Evolutionary conservation across 345 rosid genomes (phyloP).

Genomic region (Aethionema arabicum): DNA sequence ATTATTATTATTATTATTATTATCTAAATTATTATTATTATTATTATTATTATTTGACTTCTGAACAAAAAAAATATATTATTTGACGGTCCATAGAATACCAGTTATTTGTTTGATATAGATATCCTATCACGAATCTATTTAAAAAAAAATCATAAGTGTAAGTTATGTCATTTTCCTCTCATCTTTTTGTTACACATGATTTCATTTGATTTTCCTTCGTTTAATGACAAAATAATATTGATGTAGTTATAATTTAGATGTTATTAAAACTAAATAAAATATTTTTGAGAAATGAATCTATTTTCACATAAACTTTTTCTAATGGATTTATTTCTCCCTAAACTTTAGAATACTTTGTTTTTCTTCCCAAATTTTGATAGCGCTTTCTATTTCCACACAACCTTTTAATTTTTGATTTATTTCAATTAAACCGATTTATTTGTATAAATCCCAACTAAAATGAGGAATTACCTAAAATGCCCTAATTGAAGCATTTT

Average conservation of each 20-base stretch:
- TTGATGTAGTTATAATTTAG: not conserved
- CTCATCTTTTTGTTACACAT: conserved; percentile 6
- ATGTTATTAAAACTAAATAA: conserved; percentile 19
- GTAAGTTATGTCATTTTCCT: conserved; percentile 33
- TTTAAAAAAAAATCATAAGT: conserved; percentile 16
- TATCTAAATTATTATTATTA: not conserved
- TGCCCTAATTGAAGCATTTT: too few relatives aligned
- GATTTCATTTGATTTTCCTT: conserved; percentile 20
- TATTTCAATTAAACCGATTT: too few relatives aligned
- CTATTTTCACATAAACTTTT: too few relatives aligned
- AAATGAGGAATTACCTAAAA: too few relatives aligned
- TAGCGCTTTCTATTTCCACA: too few relatives aligned
- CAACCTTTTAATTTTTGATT: too few relatives aligned
- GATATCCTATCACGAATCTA: conserved; percentile 33
- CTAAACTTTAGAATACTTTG: too few relatives aligned
- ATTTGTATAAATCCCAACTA: too few relatives aligned
- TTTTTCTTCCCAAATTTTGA: too few relatives aligned
- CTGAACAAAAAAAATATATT: too few relatives aligned
- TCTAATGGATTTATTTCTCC: too few relatives aligned
- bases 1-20: not conserved
- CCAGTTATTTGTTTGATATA: conserved; percentile 26
- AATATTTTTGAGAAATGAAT: too few relatives aligned
- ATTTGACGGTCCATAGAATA: conserved; percentile 4
- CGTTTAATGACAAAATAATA: not conserved
- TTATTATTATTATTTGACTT: not conserved